phyloP scores from a whole-genome alignment of 495 filamentous ascomycete genomes.

The Talaromyces liani region DNA sequence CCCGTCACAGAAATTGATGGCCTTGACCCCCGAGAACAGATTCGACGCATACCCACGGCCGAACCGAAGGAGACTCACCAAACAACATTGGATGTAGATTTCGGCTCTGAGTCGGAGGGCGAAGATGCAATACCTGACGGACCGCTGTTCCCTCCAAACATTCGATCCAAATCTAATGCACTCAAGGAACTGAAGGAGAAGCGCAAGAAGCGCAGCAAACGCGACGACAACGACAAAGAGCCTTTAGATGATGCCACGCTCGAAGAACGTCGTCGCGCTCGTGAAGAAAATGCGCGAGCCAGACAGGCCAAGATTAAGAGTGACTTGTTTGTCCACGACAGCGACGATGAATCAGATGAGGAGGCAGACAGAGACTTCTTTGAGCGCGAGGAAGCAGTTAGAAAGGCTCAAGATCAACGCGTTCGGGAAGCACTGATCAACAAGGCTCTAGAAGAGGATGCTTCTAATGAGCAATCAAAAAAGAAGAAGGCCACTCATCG shows the following conservation, averaged over 20 bases:
- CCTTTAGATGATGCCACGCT: conserved; percentile 42
- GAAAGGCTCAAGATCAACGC: conserved; percentile 41
- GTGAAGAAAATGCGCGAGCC: conserved; percentile 49
- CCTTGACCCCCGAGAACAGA: conserved; percentile 62
- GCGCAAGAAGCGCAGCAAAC: conserved; percentile 36
- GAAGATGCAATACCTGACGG: conserved; percentile 53
- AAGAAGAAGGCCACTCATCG: conserved; percentile 12
- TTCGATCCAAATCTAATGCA: conserved; percentile 36
- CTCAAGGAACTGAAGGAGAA: conserved; percentile 46
- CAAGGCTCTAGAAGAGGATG: conserved; percentile 41
- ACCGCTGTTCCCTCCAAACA: conserved; percentile 59
- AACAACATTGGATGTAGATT: conserved; percentile 30
- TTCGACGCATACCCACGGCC: conserved; percentile 58
- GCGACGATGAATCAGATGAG: conserved; percentile 72
- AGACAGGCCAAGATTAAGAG: conserved; percentile 76
- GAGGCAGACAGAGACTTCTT: conserved; percentile 65
- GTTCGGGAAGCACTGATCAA: conserved; percentile 45
- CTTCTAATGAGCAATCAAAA: conserved; percentile 23
- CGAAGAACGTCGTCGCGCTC: conserved; percentile 46
- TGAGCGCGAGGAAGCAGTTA: conserved; percentile 51
- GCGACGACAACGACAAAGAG: conserved; percentile 24
- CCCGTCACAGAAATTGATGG: conserved; percentile 64
- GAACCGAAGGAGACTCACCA: conserved; percentile 33
- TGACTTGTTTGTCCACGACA: conserved; percentile 67
- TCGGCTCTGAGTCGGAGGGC: conserved; percentile 57